Base-by-base conservation (phyloP, 495 filamentous ascomycete genomes). In the Podospora didyma region DNA sequence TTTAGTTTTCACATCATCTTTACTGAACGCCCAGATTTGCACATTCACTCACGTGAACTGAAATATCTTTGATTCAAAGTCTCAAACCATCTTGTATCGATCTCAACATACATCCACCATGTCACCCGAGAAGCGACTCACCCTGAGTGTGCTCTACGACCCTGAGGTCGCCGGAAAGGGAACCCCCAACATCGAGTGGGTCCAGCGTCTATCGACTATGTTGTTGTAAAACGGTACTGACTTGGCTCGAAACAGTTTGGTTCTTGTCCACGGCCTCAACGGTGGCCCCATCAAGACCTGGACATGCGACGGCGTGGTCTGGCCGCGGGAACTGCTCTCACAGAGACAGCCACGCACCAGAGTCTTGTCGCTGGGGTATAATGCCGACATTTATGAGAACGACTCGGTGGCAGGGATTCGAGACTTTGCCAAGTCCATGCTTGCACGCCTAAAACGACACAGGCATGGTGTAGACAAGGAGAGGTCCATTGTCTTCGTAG, bases 291-390 rank as follows among this genome's bases (percentile, higher is more conserved):
- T 50, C 28, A 10, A 50, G 20, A 50, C 48, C 1, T 50, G 48
- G 48, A 21, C 48, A 4, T 17, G 6, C n/a, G 12, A 17, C 4
- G 12, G 37, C 12, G n/a, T 17, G 12, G 19, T 56, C 14, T 61
- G 58, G 58, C 58, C 58, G 4, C 24, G 21, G 20, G 46, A 22
- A 9, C 49, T 61, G 2, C 49, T 61, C 22, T 49, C 53, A 3
- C 11, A 56, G 19, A 6, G 11, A 5, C 44, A 22, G 9, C 53
- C 53, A 14, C 24, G n/a, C 11, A 46, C 53, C 14, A 50, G 58
- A 47, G 53, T 61, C 34, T 44, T 61, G 19, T 61, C 58, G 5
- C 53, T 56, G 14, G 53, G 41, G 2, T 61, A 61, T 48, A 61
- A 45, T 35, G 58, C 48, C 9, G 58, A 61, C 26, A 61, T 61